phyloP scores from a whole-genome alignment of 1,284 basidiomycete genomes.

The Pseudomicrostroma phylloplanum region DNA sequence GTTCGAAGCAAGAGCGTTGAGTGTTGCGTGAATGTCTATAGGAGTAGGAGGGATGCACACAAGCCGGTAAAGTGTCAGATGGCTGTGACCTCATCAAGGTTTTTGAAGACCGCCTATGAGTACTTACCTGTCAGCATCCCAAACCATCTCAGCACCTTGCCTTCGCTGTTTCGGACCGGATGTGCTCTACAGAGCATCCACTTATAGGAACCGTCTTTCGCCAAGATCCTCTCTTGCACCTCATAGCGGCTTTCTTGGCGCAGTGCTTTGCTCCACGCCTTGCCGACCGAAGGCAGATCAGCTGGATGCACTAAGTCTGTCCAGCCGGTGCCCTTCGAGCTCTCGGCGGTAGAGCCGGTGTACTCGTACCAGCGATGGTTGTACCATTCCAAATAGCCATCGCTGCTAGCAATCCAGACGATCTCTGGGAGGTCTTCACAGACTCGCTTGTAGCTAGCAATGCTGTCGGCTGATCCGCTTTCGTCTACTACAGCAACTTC shows the following conservation, averaged over 20 bases:
- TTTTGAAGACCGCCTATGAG: too few relatives aligned
- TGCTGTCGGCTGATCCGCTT: neutral
- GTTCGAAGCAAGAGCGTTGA: neutral
- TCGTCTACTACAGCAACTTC: neutral
- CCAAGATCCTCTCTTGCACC: constrained; percentile 45
- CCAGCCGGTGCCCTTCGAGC: constrained; percentile 47
- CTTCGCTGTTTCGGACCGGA: constrained; percentile 32
- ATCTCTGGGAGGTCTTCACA: constrained; percentile 6
- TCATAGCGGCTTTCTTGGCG: constrained; percentile 49
- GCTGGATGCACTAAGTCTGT: constrained; percentile 48
- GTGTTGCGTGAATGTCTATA: constrained; percentile 1
- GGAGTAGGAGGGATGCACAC: too few relatives aligned
- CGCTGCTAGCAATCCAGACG: neutral
- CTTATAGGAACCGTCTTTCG: constrained; percentile 41
- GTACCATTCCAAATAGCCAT: constrained; percentile 35
- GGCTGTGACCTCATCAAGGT: too few relatives aligned
- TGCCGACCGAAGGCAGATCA: constrained; percentile 43
- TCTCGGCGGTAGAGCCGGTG: constrained; percentile 40
- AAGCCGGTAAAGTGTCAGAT: too few relatives aligned
- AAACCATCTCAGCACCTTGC: constrained; percentile 4
- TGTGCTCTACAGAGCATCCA: constrained; percentile 50
- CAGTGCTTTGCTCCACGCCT: constrained; percentile 47
- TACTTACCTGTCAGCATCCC: neutral
- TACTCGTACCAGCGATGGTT: constrained; percentile 41
- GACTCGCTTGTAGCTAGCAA: neutral